Evolutionary conservation across 73 alveolate genomes (phyloP).

Genomic region (Paraurostyla sp.): DNA sequence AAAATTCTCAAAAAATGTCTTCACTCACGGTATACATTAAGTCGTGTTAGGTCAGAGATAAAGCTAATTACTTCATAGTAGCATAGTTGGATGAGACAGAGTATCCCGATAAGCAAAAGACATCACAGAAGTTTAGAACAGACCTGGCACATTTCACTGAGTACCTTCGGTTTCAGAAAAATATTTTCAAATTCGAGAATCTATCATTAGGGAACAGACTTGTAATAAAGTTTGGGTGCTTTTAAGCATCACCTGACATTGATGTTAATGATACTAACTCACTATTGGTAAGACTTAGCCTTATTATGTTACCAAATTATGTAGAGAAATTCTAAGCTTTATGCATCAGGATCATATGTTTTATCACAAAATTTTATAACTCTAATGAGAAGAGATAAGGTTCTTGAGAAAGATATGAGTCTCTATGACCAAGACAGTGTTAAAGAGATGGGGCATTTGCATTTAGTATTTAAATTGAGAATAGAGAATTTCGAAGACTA

Average conservation of each 20-base stretch:
- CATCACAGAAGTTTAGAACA: slow-evolving; percentile 84
- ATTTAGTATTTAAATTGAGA: slow-evolving; percentile 69
- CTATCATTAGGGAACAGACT: slow-evolving; percentile 85
- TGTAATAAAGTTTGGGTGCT: slow-evolving; percentile 82
- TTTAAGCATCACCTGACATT: slow-evolving; percentile 58
- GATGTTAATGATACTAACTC: slow-evolving; percentile 50
- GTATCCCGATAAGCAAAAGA: slow-evolving; percentile 82
- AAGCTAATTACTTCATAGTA: slow-evolving; percentile 82
- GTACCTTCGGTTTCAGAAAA: slow-evolving; percentile 81
- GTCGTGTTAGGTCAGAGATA: slow-evolving; percentile 67
- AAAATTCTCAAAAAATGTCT: slow-evolving; percentile 41
- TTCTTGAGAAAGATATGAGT: slow-evolving; percentile 82
- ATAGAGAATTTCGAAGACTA: slow-evolving; percentile 86
- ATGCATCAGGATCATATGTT: slow-evolving; percentile 51
- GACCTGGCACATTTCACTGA: slow-evolving; percentile 86
- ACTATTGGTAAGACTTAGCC: not conserved
- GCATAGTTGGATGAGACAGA: slow-evolving; percentile 87
- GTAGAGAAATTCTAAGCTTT: slow-evolving; percentile 21
- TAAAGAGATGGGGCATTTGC: slow-evolving; percentile 80
- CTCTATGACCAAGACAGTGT: slow-evolving; percentile 78
- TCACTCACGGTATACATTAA: slow-evolving; percentile 38
- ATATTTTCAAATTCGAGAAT: slow-evolving; percentile 79
- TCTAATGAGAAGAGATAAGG: slow-evolving; percentile 77
- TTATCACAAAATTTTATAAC: slow-evolving; percentile 63
- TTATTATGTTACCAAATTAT: not conserved